Percentiles rank a stretch among this genome's conserved stretches.
These are phyloP conservation scores for Cryptococcus sp. DNA, from an alignment of 1,284 basidiomycete species.

Conservation along the genomic window DNA sequence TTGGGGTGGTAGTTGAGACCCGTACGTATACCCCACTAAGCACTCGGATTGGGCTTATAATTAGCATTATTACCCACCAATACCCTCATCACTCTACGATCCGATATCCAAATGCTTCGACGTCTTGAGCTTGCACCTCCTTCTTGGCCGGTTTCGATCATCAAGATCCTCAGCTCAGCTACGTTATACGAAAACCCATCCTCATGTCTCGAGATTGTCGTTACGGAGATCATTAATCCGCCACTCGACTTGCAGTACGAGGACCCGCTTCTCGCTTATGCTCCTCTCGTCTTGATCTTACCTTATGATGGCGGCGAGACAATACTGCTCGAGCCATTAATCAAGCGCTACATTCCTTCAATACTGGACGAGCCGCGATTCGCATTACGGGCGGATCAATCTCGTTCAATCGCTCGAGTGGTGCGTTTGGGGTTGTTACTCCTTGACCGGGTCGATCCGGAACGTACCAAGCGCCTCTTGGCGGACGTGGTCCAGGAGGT, in stretches of 20 bases:
- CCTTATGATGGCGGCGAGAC: background rate
- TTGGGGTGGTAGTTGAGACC: slow-evolving; percentile 6
- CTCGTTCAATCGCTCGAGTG: background rate
- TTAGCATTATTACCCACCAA: background rate
- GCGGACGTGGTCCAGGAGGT: slow-evolving; percentile 26
- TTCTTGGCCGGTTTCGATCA: slow-evolving; percentile 6
- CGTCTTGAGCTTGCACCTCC: slow-evolving; percentile 8
- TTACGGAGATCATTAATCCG: slow-evolving; percentile 1
- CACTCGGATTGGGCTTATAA: background rate
- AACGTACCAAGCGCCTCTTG: slow-evolving; percentile 1
- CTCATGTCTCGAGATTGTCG: background rate
- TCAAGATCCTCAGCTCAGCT: slow-evolving; percentile 4
- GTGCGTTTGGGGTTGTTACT: background rate
- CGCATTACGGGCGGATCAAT: background rate
- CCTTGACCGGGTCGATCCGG: background rate
- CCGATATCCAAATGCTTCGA: slow-evolving; percentile 3
- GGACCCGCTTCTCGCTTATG: background rate
- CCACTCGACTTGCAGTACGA: background rate
- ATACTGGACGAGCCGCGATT: background rate
- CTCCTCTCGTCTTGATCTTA: background rate
- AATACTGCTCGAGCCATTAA: background rate
- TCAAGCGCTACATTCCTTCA: background rate
- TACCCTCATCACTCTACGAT: background rate
- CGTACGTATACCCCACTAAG: slow-evolving; percentile 3
- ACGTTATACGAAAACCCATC: background rate